These are phyloP conservation scores for Podaxis sp. DNA, from an alignment of 768 basidiomycete genomes.

Conservation along the genomic window DNA sequence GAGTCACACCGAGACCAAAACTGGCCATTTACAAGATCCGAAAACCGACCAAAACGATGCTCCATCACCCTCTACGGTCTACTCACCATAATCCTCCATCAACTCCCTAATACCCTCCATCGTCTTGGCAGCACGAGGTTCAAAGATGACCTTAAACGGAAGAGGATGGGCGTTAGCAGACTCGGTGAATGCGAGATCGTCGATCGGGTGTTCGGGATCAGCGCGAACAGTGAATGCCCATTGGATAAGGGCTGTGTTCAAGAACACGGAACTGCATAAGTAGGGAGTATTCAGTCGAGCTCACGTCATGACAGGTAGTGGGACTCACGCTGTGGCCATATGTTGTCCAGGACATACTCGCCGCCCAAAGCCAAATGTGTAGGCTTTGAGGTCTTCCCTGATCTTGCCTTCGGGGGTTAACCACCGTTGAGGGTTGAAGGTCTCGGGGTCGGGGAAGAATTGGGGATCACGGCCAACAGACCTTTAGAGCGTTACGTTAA, in stretches of 20 bases:
- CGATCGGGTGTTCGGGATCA: slow-evolving; percentile 54
- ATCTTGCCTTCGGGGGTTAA: slow-evolving; percentile 40
- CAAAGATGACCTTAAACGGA: slow-evolving; percentile 58
- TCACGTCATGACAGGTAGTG: not conserved
- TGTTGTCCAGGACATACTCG: slow-evolving; percentile 66
- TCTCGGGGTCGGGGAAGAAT: slow-evolving; percentile 58
- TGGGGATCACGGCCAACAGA: slow-evolving; percentile 56
- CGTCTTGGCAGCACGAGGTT: slow-evolving; percentile 38
- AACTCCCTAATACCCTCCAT: slow-evolving; percentile 34
- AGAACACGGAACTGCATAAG: slow-evolving; percentile 52
- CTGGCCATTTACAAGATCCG: too few species aligned
- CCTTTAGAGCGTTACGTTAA: slow-evolving; percentile 24
- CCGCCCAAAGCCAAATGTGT: slow-evolving; percentile 57
- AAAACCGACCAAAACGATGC: not conserved
- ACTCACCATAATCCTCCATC: slow-evolving; percentile 39
- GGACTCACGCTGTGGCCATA: slow-evolving; percentile 44
- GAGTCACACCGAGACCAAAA: not conserved
- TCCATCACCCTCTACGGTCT: not conserved
- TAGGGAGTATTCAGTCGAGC: not conserved
- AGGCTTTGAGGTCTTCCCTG: slow-evolving; percentile 51
- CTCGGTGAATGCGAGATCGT: slow-evolving; percentile 60
- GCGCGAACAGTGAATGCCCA: slow-evolving; percentile 63
- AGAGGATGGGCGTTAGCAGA: slow-evolving; percentile 63
- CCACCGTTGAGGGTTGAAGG: slow-evolving; percentile 61
- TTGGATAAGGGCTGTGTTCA: slow-evolving; percentile 60